Base-by-base conservation (phyloP, 2,329 filamentous ascomycete species). In the Pseudogymnoascus sp. region DNA sequence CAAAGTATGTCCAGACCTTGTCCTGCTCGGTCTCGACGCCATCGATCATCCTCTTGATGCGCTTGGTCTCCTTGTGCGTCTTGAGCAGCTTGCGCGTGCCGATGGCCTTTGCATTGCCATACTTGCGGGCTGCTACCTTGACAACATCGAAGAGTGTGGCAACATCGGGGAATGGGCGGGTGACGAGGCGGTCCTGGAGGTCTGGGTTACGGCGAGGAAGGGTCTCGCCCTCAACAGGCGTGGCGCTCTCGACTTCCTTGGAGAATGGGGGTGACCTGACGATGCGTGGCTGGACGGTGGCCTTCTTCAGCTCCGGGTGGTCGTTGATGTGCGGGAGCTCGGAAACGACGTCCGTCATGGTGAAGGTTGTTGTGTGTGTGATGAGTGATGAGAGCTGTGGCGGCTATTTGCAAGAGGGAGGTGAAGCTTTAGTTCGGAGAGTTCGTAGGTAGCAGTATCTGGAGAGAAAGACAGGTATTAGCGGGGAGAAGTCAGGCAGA, bases 1-100 rank as follows among this genome's bases (percentile, higher is more conserved):
- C 91, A 73, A 91, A 94, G 77, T 89, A 95, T 63, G 87, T 88
- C 91, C 91, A 95, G 72, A 90, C 83, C 84, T 95, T 95, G 74
- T 93, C 89, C 28, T 92, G 84, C 76, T 92, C 84, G 71, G 84
- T 78, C 80, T 93, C 88, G 71, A 87, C 82, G 67, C 91, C 91
- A 73, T 94, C 89, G 50, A 95, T 79, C 64, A 92, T 82, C 82
- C 92, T 94, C 37, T 50, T 61, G 60, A 44, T 50, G 33, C 25
- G 33, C 81, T 93, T 95, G 70, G 85, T 89, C 77, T 95, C 91
- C 69, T 87, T 82, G 75, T 94, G 90, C 37, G 86, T 88, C 75
- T 88, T 83, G 75, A 95, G 77, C 65, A 94, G 81, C 74, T 84
- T 87, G 67, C 91, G 86, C 69, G 84, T 86, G 66, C 89, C 91